phyloP scores from a whole-genome alignment of 2,329 filamentous ascomycete genomes.

The Aspergillus aculeatus region DNA sequence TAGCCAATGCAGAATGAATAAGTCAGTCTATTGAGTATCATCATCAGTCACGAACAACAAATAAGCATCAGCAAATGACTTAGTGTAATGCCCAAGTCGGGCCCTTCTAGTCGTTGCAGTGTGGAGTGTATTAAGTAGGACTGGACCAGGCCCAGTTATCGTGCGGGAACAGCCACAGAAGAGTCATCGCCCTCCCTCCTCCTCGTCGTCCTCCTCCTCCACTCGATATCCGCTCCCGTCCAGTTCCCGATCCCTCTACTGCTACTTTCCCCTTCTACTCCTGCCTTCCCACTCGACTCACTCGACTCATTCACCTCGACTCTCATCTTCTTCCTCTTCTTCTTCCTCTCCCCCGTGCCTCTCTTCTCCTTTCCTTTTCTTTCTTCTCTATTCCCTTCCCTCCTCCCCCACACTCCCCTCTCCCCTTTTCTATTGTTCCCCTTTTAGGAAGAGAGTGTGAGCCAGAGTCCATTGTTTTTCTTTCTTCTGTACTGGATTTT shows the following conservation, averaged over 20 bases:
- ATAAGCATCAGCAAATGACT: no score
- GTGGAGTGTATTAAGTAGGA: neutral
- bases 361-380: neutral
- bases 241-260: constrained; percentile 9
- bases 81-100: no score
- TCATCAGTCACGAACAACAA: no score
- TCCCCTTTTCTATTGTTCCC: constrained; percentile 3
- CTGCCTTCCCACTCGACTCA: constrained; percentile 5
- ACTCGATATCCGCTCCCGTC: constrained; percentile 16
- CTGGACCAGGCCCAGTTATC: neutral
- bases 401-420: neutral
- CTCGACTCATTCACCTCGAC: constrained; percentile 3
- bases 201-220: no score
- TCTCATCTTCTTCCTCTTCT: constrained; percentile 5
- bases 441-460: neutral
- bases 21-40: no score
- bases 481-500: neutral
- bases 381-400: constrained; percentile 3
- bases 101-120: no score
- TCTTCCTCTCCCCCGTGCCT: neutral
- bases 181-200: constrained; percentile 17
- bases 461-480: constrained; percentile 1
- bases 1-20: no score
- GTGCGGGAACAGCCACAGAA: constrained; percentile 4
- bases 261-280: constrained; percentile 8